These are phyloP conservation scores for Gossypium gossypioides DNA, from an alignment of 441 rosid species.

Conservation along the genomic window DNA sequence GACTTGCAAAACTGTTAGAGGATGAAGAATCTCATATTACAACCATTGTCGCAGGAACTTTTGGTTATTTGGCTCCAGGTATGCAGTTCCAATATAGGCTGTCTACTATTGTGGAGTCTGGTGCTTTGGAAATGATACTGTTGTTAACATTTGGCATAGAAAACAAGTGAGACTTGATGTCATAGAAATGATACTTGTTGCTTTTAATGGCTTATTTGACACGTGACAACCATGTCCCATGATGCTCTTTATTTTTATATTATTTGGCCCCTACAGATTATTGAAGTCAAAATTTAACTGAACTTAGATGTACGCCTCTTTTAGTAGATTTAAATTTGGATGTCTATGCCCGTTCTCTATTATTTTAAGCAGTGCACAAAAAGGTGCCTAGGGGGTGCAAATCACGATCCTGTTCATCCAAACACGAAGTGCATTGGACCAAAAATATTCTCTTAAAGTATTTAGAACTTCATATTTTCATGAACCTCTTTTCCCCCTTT, in stretches of 20 bases:
- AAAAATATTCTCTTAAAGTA: not conserved
- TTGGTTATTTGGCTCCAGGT: conserved; percentile 99
- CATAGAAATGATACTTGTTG: not conserved
- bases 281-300: not conserved
- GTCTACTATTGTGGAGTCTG: not conserved
- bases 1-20: conserved; percentile 86
- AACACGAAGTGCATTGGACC: not conserved
- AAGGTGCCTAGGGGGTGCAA: not conserved
- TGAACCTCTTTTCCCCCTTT: not conserved
- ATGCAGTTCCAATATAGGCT: conserved; percentile 14
- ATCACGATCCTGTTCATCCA: not conserved
- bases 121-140: not conserved
- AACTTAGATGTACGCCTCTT: not conserved
- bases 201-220: not conserved
- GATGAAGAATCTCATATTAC: conserved; percentile 98
- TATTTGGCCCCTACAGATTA: not conserved
- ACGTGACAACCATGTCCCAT: not conserved
- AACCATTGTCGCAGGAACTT: conserved; percentile 96
- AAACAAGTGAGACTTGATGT: not conserved
- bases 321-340: not conserved
- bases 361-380: not conserved
- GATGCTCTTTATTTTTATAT: not conserved
- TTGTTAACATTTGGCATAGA: not conserved
- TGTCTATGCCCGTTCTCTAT: not conserved
- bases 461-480: not conserved